phyloP scores from a whole-genome alignment of 2,329 filamentous ascomycete genomes.

The Phyllosticta ampelicida region DNA sequence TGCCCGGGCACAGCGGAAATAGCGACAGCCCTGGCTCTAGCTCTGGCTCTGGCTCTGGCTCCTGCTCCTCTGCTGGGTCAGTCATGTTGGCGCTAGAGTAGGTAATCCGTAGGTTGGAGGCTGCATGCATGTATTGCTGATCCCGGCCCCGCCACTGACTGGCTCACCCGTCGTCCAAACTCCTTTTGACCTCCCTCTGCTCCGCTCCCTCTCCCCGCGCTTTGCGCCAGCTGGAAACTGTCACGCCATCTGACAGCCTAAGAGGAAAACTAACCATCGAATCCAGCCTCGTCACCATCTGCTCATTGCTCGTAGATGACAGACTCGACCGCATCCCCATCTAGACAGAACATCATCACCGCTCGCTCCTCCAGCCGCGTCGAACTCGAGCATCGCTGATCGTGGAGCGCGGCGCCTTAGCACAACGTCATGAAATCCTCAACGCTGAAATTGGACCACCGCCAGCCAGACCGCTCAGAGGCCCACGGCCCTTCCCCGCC shows the following conservation, averaged over 20 bases:
- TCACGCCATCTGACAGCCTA: not conserved
- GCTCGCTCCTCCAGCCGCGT: not conserved
- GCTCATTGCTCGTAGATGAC: not conserved
- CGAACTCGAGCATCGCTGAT: not conserved
- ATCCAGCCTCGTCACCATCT: not conserved
- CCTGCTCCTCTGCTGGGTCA: too few species aligned
- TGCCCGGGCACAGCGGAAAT: not conserved
- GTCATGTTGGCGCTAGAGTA: too few species aligned
- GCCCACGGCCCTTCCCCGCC: not conserved
- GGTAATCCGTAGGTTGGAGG: too few species aligned
- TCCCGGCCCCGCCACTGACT: not conserved
- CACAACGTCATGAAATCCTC: not conserved
- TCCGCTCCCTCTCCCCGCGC: not conserved
- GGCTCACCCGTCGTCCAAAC: not conserved
- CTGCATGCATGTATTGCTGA: too few species aligned
- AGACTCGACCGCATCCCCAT: not conserved
- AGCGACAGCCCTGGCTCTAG: too few species aligned
- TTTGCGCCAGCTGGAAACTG: not conserved
- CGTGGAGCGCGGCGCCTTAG: not conserved
- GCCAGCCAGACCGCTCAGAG: not conserved
- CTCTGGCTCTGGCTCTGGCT: too few species aligned
- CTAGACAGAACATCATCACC: not conserved
- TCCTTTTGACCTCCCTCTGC: not conserved
- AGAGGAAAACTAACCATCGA: not conserved
- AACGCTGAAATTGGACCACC: not conserved